Evolutionary conservation across 108 stramenopile species (phyloP).

Genomic region (Nitzschia putrida): DNA sequence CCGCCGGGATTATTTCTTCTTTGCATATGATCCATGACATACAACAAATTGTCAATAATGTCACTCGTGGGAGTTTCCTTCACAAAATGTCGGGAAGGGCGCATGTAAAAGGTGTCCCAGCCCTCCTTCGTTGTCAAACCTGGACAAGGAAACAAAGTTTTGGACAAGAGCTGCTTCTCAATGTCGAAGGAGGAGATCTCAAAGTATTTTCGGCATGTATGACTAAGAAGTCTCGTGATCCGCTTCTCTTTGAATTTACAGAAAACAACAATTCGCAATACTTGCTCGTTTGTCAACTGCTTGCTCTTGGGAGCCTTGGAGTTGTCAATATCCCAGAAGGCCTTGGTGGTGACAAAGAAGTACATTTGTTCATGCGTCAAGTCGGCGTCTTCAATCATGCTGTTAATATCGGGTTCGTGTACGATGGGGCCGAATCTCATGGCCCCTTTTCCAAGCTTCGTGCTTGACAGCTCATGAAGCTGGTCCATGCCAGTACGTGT

Average conservation of each 20-base stretch:
- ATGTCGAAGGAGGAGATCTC: not conserved
- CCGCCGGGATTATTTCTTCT: no score
- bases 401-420: conserved; percentile 22
- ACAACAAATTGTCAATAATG: no score
- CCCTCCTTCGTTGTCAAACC: conserved; percentile 41
- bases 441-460: no score
- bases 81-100: no score
- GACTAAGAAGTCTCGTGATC: not conserved
- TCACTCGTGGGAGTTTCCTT: no score
- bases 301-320: no score
- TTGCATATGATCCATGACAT: no score
- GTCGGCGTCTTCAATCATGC: not conserved
- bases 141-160: conserved; percentile 56
- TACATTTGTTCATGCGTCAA: no score
- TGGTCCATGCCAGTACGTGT: no score
- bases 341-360: no score
- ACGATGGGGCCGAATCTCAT: conserved; percentile 19
- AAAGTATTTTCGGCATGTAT: not conserved
- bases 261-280: not conserved
- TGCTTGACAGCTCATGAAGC: no score
- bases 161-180: conserved; percentile 21
- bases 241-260: not conserved
- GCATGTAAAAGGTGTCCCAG: no score
- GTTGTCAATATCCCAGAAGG: not conserved
- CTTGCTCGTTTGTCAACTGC: not conserved